These are phyloP conservation scores for Platanus orientalis DNA, from an alignment of 164 flowering plant genomes.

Conservation along the genomic window DNA sequence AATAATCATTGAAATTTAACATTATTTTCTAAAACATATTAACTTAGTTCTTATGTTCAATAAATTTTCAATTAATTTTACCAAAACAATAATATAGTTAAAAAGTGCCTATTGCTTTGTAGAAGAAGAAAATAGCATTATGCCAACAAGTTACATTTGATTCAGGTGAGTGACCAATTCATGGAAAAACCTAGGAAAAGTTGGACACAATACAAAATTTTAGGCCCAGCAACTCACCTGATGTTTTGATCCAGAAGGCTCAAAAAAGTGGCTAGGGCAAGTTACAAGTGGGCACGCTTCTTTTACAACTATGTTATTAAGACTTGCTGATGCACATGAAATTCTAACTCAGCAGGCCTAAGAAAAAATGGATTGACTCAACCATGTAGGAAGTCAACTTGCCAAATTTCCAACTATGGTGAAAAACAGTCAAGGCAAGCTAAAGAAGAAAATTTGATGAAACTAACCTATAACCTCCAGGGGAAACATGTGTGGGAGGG, in stretches of 20 bases:
- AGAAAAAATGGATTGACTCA: neutral
- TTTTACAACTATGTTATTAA: neutral
- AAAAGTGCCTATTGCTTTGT: no score
- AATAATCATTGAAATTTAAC: no score
- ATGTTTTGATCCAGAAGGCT: neutral
- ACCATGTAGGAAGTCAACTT: neutral
- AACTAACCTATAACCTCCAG: slow-evolving; percentile 44
- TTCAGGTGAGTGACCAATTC: neutral
- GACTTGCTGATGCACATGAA: neutral
- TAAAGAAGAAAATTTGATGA: neutral
- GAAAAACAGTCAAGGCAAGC: neutral
- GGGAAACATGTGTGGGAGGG: slow-evolving; percentile 36
- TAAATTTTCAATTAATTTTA: no score
- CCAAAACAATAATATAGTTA: no score
- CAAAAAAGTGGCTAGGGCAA: neutral
- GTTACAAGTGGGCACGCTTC: neutral
- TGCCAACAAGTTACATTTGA: neutral
- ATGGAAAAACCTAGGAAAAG: neutral
- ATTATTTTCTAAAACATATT: no score
- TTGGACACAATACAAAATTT: neutral
- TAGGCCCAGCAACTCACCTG: neutral
- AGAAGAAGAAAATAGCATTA: neutral
- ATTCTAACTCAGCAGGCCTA: neutral
- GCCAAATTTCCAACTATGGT: neutral
- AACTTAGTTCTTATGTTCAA: no score